Evolutionary conservation across 257 asterid species (phyloP), one percentile per base, ranked within the genome.

Genomic region (Rauvolfia tetraphylla): DNA sequence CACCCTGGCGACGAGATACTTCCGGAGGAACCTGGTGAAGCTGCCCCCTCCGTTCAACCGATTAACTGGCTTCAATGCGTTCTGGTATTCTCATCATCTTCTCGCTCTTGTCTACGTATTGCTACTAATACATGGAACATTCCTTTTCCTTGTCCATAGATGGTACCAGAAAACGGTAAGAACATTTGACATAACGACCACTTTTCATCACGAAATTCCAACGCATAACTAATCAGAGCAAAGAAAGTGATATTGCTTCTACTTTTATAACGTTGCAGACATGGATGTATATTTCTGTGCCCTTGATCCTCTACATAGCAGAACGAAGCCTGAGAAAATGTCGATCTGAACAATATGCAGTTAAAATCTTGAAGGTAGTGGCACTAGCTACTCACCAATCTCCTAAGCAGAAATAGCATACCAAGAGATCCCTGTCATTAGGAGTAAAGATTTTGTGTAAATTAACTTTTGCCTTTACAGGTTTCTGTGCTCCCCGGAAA

Each of bases 71-170:
- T 93, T 93, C 83, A 93, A 93, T 72, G 96, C 98, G 27, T 93
- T 93, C 81, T 93, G 98, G 98, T 91, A 93, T 78, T 93, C 98
- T 48, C 98, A 93, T 80, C 98, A 93, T 79, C 96, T 93, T 76
- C 90, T 93, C n/a, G 93, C 71, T 20, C 83, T 93, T 7, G 98
- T 91, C 81, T 93, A 93, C 71, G 62, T 90, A 46, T 67, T 93
- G 48, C 89, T 93, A 38, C 79, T 93, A 44, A 76, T 91, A 73
- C 98, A 93, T 41, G 96, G 96, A 53, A 86, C 90, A 66, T 87
- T 84, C 87, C 68, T 93, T 79, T 80, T 89, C 89, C 80, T 93
- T 73, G 97, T 90, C 79, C 93, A 89, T 65, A 78, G 80, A 57
- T 93, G 98, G 98, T 83, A 88, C 81, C 84, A 86, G 61, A 93